A percentile compares a stretch with the other conserved stretches of the same genome.
Evolutionary conservation across 2,329 filamentous ascomycete species (phyloP).

Genomic region (Botrytis fabae): DNA sequence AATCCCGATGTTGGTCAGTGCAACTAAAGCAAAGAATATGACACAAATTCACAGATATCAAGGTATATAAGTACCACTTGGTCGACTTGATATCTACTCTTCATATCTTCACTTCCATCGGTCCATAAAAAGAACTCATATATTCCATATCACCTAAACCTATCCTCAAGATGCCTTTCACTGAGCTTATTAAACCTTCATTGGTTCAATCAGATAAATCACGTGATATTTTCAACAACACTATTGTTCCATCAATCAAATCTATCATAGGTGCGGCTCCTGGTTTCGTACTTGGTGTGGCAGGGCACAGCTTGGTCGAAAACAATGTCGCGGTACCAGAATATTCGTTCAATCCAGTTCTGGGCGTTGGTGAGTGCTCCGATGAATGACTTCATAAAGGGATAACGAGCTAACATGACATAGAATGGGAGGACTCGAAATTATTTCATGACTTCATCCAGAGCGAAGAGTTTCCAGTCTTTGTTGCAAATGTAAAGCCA

Average conservation of each 20-base stretch:
- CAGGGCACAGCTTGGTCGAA: neutral
- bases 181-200: neutral
- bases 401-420: neutral
- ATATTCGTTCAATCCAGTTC: neutral
- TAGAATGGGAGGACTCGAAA: neutral
- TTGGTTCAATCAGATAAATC: neutral
- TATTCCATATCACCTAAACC: neutral
- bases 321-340: neutral
- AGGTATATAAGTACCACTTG: neutral
- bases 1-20: neutral
- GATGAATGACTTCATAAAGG: too few species aligned
- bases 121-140: neutral
- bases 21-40: neutral
- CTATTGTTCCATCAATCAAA: neutral
- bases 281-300: neutral
- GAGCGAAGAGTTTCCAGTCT: neutral
- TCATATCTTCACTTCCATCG: neutral
- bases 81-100: neutral
- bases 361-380: neutral
- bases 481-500: neutral
- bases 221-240: neutral
- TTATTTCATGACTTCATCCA: neutral
- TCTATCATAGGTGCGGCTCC: neutral
- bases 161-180: constrained; percentile 11
- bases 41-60: neutral